A percentile compares a stretch with the other conserved stretches of the same genome.
Conservation (phyloP, 1,139 yeast species). For the Yamadazyma conglobata region DNA sequence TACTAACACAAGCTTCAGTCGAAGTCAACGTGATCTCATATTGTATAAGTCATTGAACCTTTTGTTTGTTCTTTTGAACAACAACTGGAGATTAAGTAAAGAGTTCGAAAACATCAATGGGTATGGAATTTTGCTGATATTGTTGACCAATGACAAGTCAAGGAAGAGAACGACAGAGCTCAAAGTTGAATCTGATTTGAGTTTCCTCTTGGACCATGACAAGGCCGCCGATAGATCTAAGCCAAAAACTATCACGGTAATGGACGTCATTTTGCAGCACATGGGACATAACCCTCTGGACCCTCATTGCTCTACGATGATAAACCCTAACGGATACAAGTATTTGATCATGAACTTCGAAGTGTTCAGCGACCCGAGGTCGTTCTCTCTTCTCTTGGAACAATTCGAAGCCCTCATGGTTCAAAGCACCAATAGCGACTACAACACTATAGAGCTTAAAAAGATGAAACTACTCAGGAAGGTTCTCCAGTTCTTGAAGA, state of each 20-base stretch:
- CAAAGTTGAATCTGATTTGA: slow-evolving; percentile 3
- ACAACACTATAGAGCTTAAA: slow-evolving; percentile 49
- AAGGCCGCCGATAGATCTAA: too few relatives aligned
- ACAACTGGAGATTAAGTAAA: slow-evolving; percentile 37
- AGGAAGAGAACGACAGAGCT: slow-evolving; percentile 20
- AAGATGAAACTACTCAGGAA: slow-evolving; percentile 53
- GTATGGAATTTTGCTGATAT: slow-evolving; percentile 33
- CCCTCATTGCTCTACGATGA: slow-evolving; percentile 28
- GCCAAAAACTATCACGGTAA: background rate
- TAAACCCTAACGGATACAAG: slow-evolving; percentile 29
- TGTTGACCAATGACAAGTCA: slow-evolving; percentile 27
- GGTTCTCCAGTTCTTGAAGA: slow-evolving; percentile 50
- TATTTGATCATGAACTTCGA: slow-evolving; percentile 34
- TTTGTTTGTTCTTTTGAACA: slow-evolving; percentile 26
- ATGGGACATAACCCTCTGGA: slow-evolving; percentile 25
- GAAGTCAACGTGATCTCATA: slow-evolving; percentile 18
- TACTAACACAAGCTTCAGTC: slow-evolving; percentile 11
- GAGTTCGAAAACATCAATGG: slow-evolving; percentile 46
- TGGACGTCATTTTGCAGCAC: slow-evolving; percentile 19
- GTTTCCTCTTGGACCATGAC: slow-evolving; percentile 1
- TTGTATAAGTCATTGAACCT: slow-evolving; percentile 23
- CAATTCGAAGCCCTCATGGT: slow-evolving; percentile 55
- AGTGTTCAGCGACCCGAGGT: slow-evolving; percentile 33
- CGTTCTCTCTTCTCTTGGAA: slow-evolving; percentile 48
- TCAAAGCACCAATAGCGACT: slow-evolving; percentile 45